Evolutionary conservation across 73 alveolate genomes (phyloP).

Genomic region (Tetrahymena elliotti): DNA sequence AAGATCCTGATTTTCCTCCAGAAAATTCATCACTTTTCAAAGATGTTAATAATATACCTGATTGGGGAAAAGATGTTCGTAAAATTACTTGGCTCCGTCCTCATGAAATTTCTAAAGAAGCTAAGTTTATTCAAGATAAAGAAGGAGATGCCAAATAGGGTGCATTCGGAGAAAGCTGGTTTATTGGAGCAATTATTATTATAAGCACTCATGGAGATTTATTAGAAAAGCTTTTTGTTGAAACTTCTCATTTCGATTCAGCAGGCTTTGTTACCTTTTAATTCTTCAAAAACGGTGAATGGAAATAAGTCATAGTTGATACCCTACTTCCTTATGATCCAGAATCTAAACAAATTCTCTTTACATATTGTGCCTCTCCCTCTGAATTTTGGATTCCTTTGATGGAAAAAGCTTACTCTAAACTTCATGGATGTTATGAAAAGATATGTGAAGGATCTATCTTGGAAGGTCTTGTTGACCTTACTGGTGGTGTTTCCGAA

Average conservation of each 20-base stretch:
- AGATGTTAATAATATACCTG: conserved; percentile 73
- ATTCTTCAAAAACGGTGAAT: conserved; percentile 95
- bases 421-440: conserved; percentile 90
- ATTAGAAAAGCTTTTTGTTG: conserved; percentile 62
- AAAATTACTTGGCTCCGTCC: conserved; percentile 88
- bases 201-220: conserved; percentile 28
- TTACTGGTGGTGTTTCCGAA: conserved; percentile 95
- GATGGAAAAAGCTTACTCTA: conserved; percentile 97
- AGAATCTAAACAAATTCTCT: conserved; percentile 73
- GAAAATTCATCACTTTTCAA: conserved; percentile 64
- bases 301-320: conserved; percentile 94
- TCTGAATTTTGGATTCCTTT: conserved; percentile 98
- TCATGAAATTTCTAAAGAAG: conserved; percentile 81
- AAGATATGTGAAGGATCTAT: conserved; percentile 87
- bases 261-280: conserved; percentile 95
- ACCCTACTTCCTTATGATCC: conserved; percentile 91
- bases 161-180: conserved; percentile 97
- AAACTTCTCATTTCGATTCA: conserved; percentile 58
- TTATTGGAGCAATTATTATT: conserved; percentile 70
- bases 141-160: conserved; percentile 97
- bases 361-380: conserved; percentile 87
- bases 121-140: conserved; percentile 76
- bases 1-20: conserved; percentile 76
- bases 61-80: conserved; percentile 67
- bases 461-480: conserved; percentile 94